A percentile compares a stretch with the other conserved stretches of the same genome.
Evolutionary conservation across 345 rosid genomes (phyloP).

Genomic region (Corchorus capsularis): DNA sequence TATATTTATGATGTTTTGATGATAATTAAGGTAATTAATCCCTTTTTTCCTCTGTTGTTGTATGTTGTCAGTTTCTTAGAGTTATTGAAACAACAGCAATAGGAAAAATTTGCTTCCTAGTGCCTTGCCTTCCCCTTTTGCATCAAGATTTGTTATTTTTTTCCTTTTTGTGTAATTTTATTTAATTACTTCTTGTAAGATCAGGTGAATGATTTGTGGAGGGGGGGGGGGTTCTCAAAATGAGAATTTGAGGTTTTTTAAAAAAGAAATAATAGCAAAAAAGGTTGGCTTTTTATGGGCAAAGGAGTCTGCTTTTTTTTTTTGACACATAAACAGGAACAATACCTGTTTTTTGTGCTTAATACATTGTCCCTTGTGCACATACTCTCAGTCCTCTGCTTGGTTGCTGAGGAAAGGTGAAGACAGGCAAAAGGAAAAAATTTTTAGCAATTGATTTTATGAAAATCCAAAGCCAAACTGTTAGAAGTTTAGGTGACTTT

Average conservation of each 20-base stretch:
- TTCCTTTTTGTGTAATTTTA: neutral
- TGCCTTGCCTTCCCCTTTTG: neutral
- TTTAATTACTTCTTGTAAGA: neutral
- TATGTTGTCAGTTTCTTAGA: too few species aligned
- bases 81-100: too few species aligned
- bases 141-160: neutral
- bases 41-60: neutral
- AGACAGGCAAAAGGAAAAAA: conserved; percentile 11
- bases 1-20: neutral
- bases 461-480: neutral
- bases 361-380: conserved; percentile 9
- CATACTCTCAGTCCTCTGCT: neutral
- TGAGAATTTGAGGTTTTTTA: conserved; percentile 2
- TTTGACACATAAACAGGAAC: neutral
- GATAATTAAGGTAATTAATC: conserved; percentile 1
- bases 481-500: neutral
- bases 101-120: neutral
- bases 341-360: conserved; percentile 12
- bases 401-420: conserved; percentile 11
- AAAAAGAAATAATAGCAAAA: neutral
- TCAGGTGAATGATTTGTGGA: conserved; percentile 15
- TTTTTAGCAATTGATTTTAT: neutral
- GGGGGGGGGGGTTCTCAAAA: neutral
- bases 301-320: conserved; percentile 10
- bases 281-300: conserved; percentile 8